These are phyloP conservation scores for Ustilago cynodontis DNA, from an alignment of 1,284 basidiomycete species.

Conservation along the genomic window DNA sequence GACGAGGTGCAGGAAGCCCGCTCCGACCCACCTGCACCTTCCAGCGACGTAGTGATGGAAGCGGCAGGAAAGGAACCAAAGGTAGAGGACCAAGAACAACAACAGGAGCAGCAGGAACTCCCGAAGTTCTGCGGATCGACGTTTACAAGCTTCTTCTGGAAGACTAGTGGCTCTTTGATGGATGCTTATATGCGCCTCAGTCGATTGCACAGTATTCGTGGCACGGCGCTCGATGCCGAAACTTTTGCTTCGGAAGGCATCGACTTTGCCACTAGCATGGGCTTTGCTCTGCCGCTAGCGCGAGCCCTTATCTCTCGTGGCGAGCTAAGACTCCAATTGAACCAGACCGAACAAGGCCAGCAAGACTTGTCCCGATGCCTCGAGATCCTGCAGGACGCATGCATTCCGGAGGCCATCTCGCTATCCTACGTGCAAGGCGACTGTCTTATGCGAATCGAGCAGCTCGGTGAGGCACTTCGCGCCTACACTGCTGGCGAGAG, in stretches of 20 bases:
- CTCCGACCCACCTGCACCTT: conserved; percentile 17
- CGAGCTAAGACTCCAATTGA: conserved; percentile 48
- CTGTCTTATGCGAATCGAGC: conserved; percentile 41
- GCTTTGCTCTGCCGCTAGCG: conserved; percentile 45
- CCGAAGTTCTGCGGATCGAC: conserved; percentile 35
- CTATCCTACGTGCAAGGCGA: conserved; percentile 55
- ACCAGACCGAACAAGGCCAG: conserved; percentile 37
- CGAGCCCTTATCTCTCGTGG: conserved; percentile 53
- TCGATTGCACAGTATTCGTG: conserved; percentile 55
- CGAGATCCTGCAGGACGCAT: conserved; percentile 41
- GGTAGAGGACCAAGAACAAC: conserved; percentile 1
- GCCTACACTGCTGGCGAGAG: conserved; percentile 47
- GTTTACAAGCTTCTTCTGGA: conserved; percentile 44
- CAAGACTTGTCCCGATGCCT: conserved; percentile 51
- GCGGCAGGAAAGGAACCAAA: not conserved
- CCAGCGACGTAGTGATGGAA: conserved; percentile 34
- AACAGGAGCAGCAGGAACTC: conserved; percentile 16
- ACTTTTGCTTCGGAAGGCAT: conserved; percentile 59
- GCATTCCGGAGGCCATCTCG: conserved; percentile 48
- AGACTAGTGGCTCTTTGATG: conserved; percentile 28
- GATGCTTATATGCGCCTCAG: conserved; percentile 45
- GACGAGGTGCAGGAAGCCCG: not conserved
- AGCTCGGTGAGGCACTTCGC: conserved; percentile 45
- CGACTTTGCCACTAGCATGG: conserved; percentile 47
- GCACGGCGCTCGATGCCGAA: conserved; percentile 61